Base-by-base conservation (phyloP, 441 rosid genomes). In the Euphorbia schlechtendalii region DNA sequence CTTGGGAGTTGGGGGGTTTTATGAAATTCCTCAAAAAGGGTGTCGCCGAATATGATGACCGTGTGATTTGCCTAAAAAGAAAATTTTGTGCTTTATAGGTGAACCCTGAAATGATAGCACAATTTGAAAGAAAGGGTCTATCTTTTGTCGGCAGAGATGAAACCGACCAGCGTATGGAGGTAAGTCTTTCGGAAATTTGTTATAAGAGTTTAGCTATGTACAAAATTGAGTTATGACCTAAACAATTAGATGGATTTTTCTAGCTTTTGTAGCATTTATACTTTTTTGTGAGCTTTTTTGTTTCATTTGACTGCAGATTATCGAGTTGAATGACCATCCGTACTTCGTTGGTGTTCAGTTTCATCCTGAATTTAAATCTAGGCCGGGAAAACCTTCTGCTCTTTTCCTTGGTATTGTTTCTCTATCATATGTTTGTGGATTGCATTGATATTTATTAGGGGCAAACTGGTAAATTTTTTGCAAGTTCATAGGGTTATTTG, bases 291-390 rank as follows among this genome's bases (percentile, higher is more conserved):
- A 59, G 62, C 63, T 48, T 73, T 40, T 53, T 67, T 22, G 64
- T 73, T 43, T 48, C 64, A 17, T 69, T 67, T 58, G 36, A 67
- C 61, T 78, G 73, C 88, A 89, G 95, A 74, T 90, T 64, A 73
- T 89, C 27, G 96, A 91, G 69, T 74, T 88, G 65, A 79, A 71
- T 22, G 75, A 65, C 51, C 97, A 92, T 82, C 98, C 98, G 7
- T 92, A 83, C 78, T 89, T 76, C 71, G 77, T 92, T 24, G 96
- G 98, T 48, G 87, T 68, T 74, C 98, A 92, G 79, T 92, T 89
- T 77, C 98, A 92, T 74, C 98, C 98, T 25, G 98, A 92, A 70
- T 92, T 87, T 66, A 92, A 92, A 78, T 92, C 98, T 68, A 83
- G 96, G 79, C 95, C 98, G 0, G 92, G 95, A 69, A 86, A 84